Evolutionary conservation across 768 basidiomycete genomes (phyloP), one percentile per base, ranked within the genome.

Genomic region (Auricularia auricula-judae): DNA sequence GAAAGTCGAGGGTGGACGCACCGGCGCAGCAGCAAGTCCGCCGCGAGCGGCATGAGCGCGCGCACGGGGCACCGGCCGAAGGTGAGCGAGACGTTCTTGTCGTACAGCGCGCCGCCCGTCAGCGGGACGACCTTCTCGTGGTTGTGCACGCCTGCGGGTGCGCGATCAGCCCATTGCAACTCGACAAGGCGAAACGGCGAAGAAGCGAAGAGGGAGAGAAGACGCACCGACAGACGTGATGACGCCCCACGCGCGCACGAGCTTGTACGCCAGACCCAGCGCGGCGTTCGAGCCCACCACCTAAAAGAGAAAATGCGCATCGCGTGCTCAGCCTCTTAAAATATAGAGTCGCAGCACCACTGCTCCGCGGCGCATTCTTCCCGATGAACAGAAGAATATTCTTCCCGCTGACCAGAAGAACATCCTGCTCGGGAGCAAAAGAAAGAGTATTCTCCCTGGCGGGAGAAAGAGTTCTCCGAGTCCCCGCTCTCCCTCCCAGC

Each of bases 41-140:
- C 79, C 1, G 89, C 90, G 64, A 82, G 73, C 10, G 86, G 86
- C 68, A 91, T 85, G 82, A 91, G 84, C 0, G 89, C 84, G 14
- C 87, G 83, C 3, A 89, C 88, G 16, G 89, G 90, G 68, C 89
- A 91, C 8, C 89, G 83, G 8, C 91, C 91, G 71, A 91, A 92
- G 69, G 89, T 86, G 33, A 90, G 77, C 0, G 86, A 88, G 5
- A 90, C 80, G 72, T 91, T 92, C 75, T 89, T 89, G 77, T 86
- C 77, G 73, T 91, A 92, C 64, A 86, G 70, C 53, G 86, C 77
- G 4, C 71, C 70, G 23, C 82, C 80, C 8, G 76, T 73, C 2
- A 83, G 79, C n/a, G 68, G 66, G 34, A 66, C 60, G n/a, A 36
- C 39, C 29, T 58, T 64, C 8, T 65, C 64, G 34, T 42, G 64